Base-by-base conservation (phyloP, 345 rosid genomes). In the Raphanus raphanistrum region DNA sequence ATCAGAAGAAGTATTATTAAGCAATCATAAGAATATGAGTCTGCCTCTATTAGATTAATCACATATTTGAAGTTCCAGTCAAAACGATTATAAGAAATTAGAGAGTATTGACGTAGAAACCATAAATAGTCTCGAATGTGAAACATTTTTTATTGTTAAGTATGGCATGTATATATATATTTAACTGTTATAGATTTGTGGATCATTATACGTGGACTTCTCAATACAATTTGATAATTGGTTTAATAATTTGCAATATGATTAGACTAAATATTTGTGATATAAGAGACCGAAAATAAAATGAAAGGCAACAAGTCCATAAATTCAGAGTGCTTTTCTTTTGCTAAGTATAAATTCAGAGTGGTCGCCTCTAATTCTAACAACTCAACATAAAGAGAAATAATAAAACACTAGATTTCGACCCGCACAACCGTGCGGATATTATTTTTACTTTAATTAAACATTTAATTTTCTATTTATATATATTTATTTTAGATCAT, bases 311-410 rank as follows among this genome's bases (percentile, higher is more conserved):
- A 58, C 45, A 58, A 58, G 48, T 59, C 67, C 41, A 43, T 36
- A 36, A 66, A 74, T 66, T 73, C 36, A 50, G 26, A 57, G 73
- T 59, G 68, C 8, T 68, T 38, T 38, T 38, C 13, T 38, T 38
- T 38, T 10, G 45, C 45, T 38, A 38, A 38, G 13, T 38, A 43
- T 27, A 36, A 74, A 74, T 66, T 73, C 28, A 63, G 26, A 57
- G 73, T 59, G 73, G 5, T 68, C 48, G 12, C 61, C 8, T 59
- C 59, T 59, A 43, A 5, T 75, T 67, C 45, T 43, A 43, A 31
- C 72, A 66, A 27, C 68, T 75, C 43, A 7, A 72, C 76, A 66
- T 57, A 75, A 57, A 74, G 41, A 57, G 31, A 21, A 54, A 5
- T 6, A 72, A n/a, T 8, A 25, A 48, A 10, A 61, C 12, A 65